Evolutionary conservation across 768 basidiomycete genomes (phyloP).

Genomic region (Naganishia friedmannii): DNA sequence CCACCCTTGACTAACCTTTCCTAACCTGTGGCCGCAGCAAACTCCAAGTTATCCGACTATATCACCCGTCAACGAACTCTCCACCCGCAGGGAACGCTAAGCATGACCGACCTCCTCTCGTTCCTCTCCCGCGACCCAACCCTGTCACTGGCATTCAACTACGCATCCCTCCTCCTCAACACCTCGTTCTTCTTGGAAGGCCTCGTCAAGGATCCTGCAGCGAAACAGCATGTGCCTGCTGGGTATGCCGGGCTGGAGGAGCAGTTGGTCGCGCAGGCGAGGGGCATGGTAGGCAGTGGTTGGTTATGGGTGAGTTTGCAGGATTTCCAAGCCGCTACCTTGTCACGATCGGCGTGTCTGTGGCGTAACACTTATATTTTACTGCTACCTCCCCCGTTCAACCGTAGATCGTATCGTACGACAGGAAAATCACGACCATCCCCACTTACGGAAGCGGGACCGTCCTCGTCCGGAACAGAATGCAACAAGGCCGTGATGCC

Average conservation of each 20-base stretch:
- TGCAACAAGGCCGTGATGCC: slow-evolving; percentile 47
- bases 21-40: slow-evolving; percentile 34
- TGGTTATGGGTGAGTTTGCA: slow-evolving; percentile 51
- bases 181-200: slow-evolving; percentile 89
- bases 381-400: too few species aligned
- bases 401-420: slow-evolving; percentile 65
- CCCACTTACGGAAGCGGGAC: slow-evolving; percentile 89
- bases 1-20: not conserved
- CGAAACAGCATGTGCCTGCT: slow-evolving; percentile 34
- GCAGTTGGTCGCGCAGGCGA: slow-evolving; percentile 45
- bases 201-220: slow-evolving; percentile 62
- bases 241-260: slow-evolving; percentile 37
- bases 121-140: slow-evolving; percentile 57
- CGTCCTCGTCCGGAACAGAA: slow-evolving; percentile 61
- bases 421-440: slow-evolving; percentile 62
- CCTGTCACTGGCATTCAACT: slow-evolving; percentile 74
- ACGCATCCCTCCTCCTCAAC: slow-evolving; percentile 86
- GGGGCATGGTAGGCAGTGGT: slow-evolving; percentile 48
- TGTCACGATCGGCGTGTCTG: too few species aligned
- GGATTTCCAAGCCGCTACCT: too few species aligned
- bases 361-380: too few species aligned
- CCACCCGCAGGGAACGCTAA: not conserved
- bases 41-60: slow-evolving; percentile 36
- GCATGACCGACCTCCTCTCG: slow-evolving; percentile 21
- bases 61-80: not conserved